Conservation (phyloP, 2,329 filamentous ascomycete genomes). For the Calonectria honghensis region DNA sequence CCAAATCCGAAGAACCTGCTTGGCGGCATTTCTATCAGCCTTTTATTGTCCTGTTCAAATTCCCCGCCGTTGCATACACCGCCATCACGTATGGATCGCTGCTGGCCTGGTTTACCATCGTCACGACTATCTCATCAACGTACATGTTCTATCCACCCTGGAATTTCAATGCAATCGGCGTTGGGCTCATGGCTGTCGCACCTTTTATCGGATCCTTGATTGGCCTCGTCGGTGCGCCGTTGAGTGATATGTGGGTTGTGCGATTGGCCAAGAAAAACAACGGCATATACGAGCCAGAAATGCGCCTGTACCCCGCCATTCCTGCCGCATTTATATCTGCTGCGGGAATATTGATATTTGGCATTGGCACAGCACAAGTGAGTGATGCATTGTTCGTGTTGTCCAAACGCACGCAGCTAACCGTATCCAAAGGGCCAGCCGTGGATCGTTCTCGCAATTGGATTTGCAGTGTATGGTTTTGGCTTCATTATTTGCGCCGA, state of each 20-base stretch:
- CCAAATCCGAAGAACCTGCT: conserved; percentile 42
- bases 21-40: conserved; percentile 41
- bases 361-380: conserved; percentile 58
- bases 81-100: conserved; percentile 63
- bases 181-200: conserved; percentile 54
- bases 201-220: conserved; percentile 62
- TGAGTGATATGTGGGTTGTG: conserved; percentile 62
- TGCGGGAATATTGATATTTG: conserved; percentile 61
- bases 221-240: conserved; percentile 60
- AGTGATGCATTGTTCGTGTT: not conserved
- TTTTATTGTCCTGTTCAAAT: conserved; percentile 40
- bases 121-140: conserved; percentile 39
- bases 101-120: conserved; percentile 60
- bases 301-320: conserved; percentile 59
- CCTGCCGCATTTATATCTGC: conserved; percentile 55
- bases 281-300: conserved; percentile 66
- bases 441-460: conserved; percentile 62
- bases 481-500: conserved; percentile 60
- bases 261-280: conserved; percentile 60
- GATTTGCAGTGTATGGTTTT: conserved; percentile 60
- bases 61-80: conserved; percentile 61
- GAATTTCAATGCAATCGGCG: conserved; percentile 50
- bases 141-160: conserved; percentile 57
- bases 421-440: conserved; percentile 56
- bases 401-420: not conserved